Evolutionary conservation across 768 basidiomycete genomes (phyloP), one percentile per base, ranked within the genome.

Genomic region (Hygrophorus russula): DNA sequence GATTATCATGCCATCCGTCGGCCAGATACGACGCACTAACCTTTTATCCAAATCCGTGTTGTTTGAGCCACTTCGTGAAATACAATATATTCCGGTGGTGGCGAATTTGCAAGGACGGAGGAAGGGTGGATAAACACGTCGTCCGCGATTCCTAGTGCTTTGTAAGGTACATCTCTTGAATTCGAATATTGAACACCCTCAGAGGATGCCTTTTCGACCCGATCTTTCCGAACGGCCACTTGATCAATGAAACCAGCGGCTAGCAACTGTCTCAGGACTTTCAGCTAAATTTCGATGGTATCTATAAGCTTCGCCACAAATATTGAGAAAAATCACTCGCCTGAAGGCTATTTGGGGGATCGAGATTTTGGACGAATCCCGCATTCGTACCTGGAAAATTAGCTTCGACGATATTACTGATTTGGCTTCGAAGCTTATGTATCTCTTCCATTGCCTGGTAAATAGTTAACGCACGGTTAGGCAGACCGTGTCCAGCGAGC

Each of bases 381-480:
- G 74, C 64, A 42, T 81, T 69, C 4, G 70, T 59, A 3, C 71
- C 74, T 2, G 82, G 75, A 49, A 92, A 88, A 55, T 85, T 85
- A n/a, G 73, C 65, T 44, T 73, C 70, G 4, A 94, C 86, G 36
- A 98, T 92, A 45, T 73, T 76, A 53, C 76, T 84, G 45, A 99
- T 82, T 55, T 99, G 96, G 0, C 78, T 72, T 29, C 92, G 78
- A 4, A 99, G 70, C 58, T 98, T 97, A 60, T 93, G 96, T 29
- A 96, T 94, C 65, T 99, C 96, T 62, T 96, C 88, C 93, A 99
- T 98, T 0, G 91, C 88, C 93, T 97, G 34, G 14, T 20, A 43
- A 19, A 27, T 40, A 13, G 33, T 39, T 36, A 9, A 18, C 2
- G n/a, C 27, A 17, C 8, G 4, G 4, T 19, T 29, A 15, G 31